phyloP scores from a whole-genome alignment of 2,329 filamentous ascomycete genomes.

The Aspergillus udagawae region DNA sequence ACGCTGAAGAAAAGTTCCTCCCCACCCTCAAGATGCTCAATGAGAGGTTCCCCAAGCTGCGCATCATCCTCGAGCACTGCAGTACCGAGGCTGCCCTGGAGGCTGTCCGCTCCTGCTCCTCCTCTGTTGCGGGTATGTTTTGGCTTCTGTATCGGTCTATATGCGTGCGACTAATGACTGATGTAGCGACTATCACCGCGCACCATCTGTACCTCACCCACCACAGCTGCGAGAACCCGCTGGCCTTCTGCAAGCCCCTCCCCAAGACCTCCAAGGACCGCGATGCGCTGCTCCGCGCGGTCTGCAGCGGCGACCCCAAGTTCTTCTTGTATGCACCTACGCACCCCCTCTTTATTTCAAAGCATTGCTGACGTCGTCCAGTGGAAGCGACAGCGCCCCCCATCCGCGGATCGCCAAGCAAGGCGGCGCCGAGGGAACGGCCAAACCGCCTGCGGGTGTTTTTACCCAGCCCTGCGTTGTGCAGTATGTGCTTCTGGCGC shows the following conservation, averaged over 20 bases:
- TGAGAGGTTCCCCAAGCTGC: slow-evolving; percentile 61
- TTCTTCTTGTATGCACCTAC: slow-evolving; percentile 54
- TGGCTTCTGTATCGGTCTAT: neutral
- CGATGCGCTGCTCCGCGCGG: slow-evolving; percentile 64
- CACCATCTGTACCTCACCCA: slow-evolving; percentile 81
- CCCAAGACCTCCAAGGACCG: slow-evolving; percentile 70
- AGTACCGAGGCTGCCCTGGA: slow-evolving; percentile 77
- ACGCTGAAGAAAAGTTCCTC: slow-evolving; percentile 72
- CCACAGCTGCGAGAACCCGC: slow-evolving; percentile 66
- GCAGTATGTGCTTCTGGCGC: neutral
- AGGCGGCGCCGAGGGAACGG: slow-evolving; percentile 32
- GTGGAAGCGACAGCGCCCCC: slow-evolving; percentile 66
- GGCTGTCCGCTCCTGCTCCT: slow-evolving; percentile 71
- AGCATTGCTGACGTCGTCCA: neutral
- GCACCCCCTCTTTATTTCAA: too few relatives aligned
- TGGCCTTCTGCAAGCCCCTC: slow-evolving; percentile 76
- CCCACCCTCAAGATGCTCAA: slow-evolving; percentile 74
- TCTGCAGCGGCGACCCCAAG: slow-evolving; percentile 51
- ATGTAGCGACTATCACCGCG: slow-evolving; percentile 69
- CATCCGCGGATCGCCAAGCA: slow-evolving; percentile 56
- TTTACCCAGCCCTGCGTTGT: slow-evolving; percentile 53
- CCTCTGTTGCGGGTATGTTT: slow-evolving; percentile 59
- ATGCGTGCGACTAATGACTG: neutral
- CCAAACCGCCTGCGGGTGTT: slow-evolving; percentile 53
- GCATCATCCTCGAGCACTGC: slow-evolving; percentile 72